Percentiles rank a stretch among this genome's conserved stretches.
phyloP scores from a whole-genome alignment of 345 rosid genomes.

The Kernera saxatilis region DNA sequence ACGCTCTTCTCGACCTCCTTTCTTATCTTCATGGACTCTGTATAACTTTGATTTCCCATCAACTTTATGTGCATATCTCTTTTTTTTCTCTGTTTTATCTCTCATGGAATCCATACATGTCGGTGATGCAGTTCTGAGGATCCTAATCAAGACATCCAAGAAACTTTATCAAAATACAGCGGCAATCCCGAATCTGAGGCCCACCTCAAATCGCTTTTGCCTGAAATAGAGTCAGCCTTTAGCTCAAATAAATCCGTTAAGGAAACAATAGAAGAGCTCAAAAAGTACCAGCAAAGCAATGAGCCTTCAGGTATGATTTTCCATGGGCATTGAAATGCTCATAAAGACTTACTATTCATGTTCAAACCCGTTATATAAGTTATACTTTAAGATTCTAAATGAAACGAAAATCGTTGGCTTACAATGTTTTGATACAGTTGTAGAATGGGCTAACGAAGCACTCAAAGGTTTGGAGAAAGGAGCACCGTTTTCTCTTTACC shows the following conservation, averaged over 20 bases:
- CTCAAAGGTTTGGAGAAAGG: slow-evolving; percentile 74
- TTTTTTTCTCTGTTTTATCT: not conserved
- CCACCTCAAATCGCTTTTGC: slow-evolving; percentile 56
- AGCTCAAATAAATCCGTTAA: slow-evolving; percentile 51
- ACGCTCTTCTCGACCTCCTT: slow-evolving; percentile 1
- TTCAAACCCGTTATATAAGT: not conserved
- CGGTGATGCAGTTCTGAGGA: slow-evolving; percentile 56
- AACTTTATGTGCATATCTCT: not conserved
- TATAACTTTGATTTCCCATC: not conserved
- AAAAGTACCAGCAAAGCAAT: slow-evolving; percentile 50
- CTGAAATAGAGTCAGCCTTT: slow-evolving; percentile 66
- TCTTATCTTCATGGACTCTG: not conserved
- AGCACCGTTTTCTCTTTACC: slow-evolving; percentile 90
- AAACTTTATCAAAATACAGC: slow-evolving; percentile 52
- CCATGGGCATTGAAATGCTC: not conserved
- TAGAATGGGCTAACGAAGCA: slow-evolving; percentile 83
- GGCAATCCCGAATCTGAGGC: slow-evolving; percentile 57
- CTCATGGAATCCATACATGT: not conserved
- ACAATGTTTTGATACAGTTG: slow-evolving; percentile 38
- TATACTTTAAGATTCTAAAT: not conserved
- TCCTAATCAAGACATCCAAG: slow-evolving; percentile 48
- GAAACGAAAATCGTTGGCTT: not conserved
- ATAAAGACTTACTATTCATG: not conserved
- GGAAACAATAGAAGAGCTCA: slow-evolving; percentile 66
- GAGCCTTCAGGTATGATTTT: slow-evolving; percentile 51